A percentile compares a stretch with the other conserved stretches of the same genome.
Evolutionary conservation across 345 rosid species (phyloP).

Genomic region (Trapa bicornis): DNA sequence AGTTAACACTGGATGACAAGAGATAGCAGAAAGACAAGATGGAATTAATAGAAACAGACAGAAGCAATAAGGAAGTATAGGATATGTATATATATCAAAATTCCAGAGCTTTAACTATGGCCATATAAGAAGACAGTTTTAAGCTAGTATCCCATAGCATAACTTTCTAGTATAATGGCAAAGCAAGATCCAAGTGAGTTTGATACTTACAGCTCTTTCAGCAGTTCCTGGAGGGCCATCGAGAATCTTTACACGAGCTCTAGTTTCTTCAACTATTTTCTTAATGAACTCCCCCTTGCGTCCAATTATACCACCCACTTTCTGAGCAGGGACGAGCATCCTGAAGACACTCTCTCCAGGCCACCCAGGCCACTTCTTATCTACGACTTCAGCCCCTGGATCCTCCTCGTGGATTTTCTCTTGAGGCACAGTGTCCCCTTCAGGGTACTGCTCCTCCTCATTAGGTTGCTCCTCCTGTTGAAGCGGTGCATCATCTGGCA

Average conservation of each 20-base stretch:
- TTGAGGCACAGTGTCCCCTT: constrained; percentile 17
- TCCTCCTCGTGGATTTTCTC: constrained; percentile 29
- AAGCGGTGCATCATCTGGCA: too few species aligned
- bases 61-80: too few species aligned
- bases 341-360: constrained; percentile 99
- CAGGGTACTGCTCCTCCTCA: constrained; percentile 16
- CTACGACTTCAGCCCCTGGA: constrained; percentile 32
- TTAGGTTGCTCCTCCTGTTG: neutral
- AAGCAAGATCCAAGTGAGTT: neutral
- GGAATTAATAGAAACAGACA: neutral
- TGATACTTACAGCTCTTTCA: constrained; percentile 92
- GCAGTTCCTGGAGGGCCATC: constrained; percentile 99
- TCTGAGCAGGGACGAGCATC: constrained; percentile 95
- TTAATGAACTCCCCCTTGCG: constrained; percentile 96
- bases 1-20: neutral
- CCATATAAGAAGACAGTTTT: too few species aligned
- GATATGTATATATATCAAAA: too few species aligned
- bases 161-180: too few species aligned
- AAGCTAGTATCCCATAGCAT: too few species aligned
- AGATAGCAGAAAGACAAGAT: neutral
- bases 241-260: constrained; percentile 94
- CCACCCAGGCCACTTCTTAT: constrained; percentile 99
- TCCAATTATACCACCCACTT: constrained; percentile 98
- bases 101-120: too few species aligned
- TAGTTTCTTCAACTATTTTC: constrained; percentile 94